A percentile compares a stretch with the other conserved stretches of the same genome.
These are phyloP conservation scores for Cajanus cajan DNA, from an alignment of 306 rosid genomes.

Conservation along the genomic window DNA sequence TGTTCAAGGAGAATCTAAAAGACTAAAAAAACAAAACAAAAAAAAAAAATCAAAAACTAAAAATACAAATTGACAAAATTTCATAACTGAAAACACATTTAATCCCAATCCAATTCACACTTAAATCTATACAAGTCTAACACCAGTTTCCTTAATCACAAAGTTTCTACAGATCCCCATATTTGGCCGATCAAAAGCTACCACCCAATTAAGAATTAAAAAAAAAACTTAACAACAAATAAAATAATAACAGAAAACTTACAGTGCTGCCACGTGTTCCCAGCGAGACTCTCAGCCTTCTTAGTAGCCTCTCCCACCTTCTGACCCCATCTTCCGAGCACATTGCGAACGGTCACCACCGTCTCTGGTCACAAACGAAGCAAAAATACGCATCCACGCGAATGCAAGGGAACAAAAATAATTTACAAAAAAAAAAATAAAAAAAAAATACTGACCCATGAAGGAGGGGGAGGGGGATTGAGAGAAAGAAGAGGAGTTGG, in stretches of 20 bases:
- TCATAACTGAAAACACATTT: no score
- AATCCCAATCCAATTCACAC: neutral
- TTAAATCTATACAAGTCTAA: neutral
- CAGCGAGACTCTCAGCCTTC: constrained; percentile 89
- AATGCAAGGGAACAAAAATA: neutral
- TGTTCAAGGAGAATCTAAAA: no score
- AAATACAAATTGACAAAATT: no score
- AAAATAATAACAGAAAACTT: constrained; percentile 28
- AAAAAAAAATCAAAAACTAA: no score
- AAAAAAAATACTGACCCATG: constrained; percentile 50
- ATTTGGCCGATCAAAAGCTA: neutral
- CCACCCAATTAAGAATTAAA: neutral
- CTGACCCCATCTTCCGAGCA: constrained; percentile 80
- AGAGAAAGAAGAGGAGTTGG: neutral
- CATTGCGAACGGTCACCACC: constrained; percentile 58
- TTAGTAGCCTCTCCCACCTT: constrained; percentile 70
- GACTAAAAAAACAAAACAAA: no score
- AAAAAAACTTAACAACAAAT: neutral
- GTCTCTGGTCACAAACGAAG: constrained; percentile 54
- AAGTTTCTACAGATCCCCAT: neutral
- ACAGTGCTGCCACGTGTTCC: constrained; percentile 97
- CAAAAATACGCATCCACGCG: neutral
- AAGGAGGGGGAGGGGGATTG: constrained; percentile 41
- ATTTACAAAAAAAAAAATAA: neutral
- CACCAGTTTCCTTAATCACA: neutral